Evolutionary conservation across 768 basidiomycete species (phyloP), one percentile per base, ranked within the genome.

Genomic region (Serendipita sp.): DNA sequence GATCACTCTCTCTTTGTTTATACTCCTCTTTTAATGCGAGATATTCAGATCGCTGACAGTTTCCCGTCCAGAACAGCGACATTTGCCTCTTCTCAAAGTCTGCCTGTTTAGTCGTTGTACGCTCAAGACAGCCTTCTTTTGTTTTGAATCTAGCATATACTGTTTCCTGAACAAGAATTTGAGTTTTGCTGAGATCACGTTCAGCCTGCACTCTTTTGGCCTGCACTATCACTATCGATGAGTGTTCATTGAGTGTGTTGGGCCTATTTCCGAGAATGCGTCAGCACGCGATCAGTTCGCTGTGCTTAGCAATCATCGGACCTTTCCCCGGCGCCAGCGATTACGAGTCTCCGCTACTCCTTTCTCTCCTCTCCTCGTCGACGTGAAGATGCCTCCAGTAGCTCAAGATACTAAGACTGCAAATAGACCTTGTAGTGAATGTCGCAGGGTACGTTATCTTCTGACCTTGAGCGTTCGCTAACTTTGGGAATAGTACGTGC

Each of bases 401-500:
- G 7, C 38, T 7, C 38, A 38, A 14, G 45, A 48, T n/a, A 5
- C 45, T 20, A 48, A 48, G 26, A 20, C n/a, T 28, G 26, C 9
- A n/a, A 58, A 33, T 11, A 58, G 31, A 31, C 53, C 53, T 58
- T 58, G 53, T 58, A 31, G 24, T 24, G 53, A 58, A 31, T 58
- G 53, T 58, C 53, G 53, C n/a, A 28, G 53, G 33, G 53, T 58
- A 28, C 4, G 53, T 33, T n/a, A n/a, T 48, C 26, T n/a, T 48
- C 9, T 20, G n/a, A 5, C 7, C 26, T 9, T 5, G 9, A 48
- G 2, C 38, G 38, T 1, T 38, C 38, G 14, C 14, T 38, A 3
- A 38, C 38, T 14, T 38, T 38, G 38, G 1, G 38, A 38, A 38
- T 38, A 38, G 38, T 38, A 14, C 38, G 38, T 14, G 5, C 38